phyloP scores from a whole-genome alignment of 306 rosid genomes.

The Arachis hypogaea region DNA sequence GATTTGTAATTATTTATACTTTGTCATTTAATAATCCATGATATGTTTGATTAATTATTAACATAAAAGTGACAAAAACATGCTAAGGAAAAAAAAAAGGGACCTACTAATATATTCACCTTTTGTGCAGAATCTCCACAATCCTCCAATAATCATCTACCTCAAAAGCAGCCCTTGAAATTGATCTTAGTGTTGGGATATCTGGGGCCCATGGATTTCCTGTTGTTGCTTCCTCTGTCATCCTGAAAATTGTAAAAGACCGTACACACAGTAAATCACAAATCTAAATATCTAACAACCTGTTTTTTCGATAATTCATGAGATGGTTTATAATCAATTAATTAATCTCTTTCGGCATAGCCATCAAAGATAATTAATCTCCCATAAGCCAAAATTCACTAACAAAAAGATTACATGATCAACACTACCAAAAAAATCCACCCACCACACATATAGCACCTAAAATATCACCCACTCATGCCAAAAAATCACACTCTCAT shows the following conservation, averaged over 20 bases:
- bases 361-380: too few relatives aligned
- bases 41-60: not conserved
- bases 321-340: too few relatives aligned
- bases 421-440: too few relatives aligned
- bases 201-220: slow-evolving; percentile 78
- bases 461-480: too few relatives aligned
- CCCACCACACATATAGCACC: too few relatives aligned
- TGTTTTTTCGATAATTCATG: too few relatives aligned
- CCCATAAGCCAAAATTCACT: too few relatives aligned
- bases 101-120: slow-evolving; percentile 28
- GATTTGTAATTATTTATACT: slow-evolving; percentile 18
- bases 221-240: slow-evolving; percentile 83
- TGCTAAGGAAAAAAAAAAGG: not conserved
- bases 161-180: slow-evolving; percentile 96
- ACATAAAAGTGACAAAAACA: slow-evolving; percentile 3
- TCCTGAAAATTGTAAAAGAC: slow-evolving; percentile 45
- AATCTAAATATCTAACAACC: not conserved
- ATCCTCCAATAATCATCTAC: slow-evolving; percentile 81
- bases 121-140: slow-evolving; percentile 59
- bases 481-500: too few relatives aligned
- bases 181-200: slow-evolving; percentile 69
- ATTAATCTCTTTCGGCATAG: too few relatives aligned
- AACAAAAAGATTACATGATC: too few relatives aligned
- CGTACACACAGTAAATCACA: slow-evolving; percentile 24
- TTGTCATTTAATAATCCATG: not conserved